Evolutionary conservation across 306 rosid species (phyloP), one percentile per base, ranked within the genome.

Genomic region (Castanopsis chinensis): DNA sequence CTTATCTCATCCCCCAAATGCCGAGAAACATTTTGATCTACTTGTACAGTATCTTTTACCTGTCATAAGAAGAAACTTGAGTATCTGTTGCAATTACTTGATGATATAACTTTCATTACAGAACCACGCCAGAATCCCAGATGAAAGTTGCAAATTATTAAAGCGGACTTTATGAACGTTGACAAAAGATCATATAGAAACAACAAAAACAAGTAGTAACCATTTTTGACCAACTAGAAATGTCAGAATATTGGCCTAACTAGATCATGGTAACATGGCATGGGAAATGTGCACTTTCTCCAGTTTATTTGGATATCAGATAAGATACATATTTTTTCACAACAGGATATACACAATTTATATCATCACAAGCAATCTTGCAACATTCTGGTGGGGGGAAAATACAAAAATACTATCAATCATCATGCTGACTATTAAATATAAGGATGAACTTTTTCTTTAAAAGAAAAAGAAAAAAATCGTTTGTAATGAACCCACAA

Each of bases 41-140:
- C 99, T 55, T 87, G 88, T 27, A 91, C 90, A 70, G 97, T 94
- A 87, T 94, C 99, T 86, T 92, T 94, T 61, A 94, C 99, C 99
- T 94, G 86, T 43, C 60, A 57, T 37, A 83, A 72, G 37, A 78
- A 72, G 79, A 78, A 80, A 77, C 45, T 77, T 79, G 54, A 41
- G 64, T 23, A 70, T 37, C 78, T 13, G 63, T 70, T 84, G 43
- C 74, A 73, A 57, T 79, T 64, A 54, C 75, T 63, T 10, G 35
- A 78, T 59, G 35, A 58, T 68, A 74, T 19, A 69, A 45, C 15
- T 73, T 64, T 69, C 54, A 64, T 61, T 25, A n/a, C n/a, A n/a
- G n/a, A n/a, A n/a, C n/a, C n/a, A n/a, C n/a, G n/a, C 14, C 69
- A 27, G 45, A 41, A 41, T 41, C 45, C 64, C 68, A 21, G 52